A percentile compares a stretch with the other conserved stretches of the same genome.
phyloP scores from a whole-genome alignment of 2,329 filamentous ascomycete species.

The Colletotrichum gloeosporioides region DNA sequence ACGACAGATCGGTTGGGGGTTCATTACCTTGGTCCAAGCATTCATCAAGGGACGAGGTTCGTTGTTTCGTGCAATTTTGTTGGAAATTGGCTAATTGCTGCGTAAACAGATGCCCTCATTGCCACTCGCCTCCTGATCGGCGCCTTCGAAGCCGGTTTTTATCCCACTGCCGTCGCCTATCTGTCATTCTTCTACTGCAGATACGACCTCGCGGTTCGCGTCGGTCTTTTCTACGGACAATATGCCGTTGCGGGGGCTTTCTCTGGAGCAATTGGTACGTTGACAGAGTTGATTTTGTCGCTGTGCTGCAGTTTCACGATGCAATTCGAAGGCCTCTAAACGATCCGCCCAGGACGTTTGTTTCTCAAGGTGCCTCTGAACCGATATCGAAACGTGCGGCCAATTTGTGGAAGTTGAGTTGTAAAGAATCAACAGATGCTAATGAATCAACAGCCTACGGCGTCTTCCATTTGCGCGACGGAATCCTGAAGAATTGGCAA shows the following conservation, averaged over 20 bases:
- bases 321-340: not conserved
- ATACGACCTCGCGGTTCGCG: conserved; percentile 58
- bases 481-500: conserved; percentile 41
- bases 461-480: conserved; percentile 40
- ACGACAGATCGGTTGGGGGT: conserved; percentile 34
- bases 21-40: conserved; percentile 31
- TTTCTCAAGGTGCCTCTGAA: not conserved
- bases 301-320: not conserved
- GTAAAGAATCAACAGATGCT: not conserved
- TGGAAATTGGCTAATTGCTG: not conserved
- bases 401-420: not conserved
- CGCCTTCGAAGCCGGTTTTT: conserved; percentile 55
- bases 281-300: not conserved
- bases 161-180: conserved; percentile 63
- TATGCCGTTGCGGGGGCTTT: conserved; percentile 61
- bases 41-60: conserved; percentile 31
- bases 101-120: conserved; percentile 24
- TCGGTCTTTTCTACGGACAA: conserved; percentile 63
- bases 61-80: not conserved
- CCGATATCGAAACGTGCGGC: not conserved
- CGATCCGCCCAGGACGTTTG: not conserved
- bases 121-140: conserved; percentile 28
- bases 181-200: conserved; percentile 63
- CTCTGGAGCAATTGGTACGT: conserved; percentile 51
- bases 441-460: conserved; percentile 33